phyloP scores from a whole-genome alignment of 2,329 filamentous ascomycete genomes.

The Aspergillaceae sp. region DNA sequence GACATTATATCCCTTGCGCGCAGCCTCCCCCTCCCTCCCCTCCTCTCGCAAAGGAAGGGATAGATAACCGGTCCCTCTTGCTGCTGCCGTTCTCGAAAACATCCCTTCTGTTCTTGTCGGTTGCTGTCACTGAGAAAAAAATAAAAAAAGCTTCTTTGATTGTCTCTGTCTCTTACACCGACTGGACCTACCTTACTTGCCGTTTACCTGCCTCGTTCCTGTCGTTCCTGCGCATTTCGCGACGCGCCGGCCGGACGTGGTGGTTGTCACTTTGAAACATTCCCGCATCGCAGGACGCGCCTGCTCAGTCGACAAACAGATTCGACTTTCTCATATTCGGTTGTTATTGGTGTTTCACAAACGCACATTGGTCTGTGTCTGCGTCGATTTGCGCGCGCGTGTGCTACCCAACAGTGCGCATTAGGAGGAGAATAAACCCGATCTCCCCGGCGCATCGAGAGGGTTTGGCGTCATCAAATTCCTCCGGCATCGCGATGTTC shows the following conservation, averaged over 20 bases:
- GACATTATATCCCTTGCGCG: conserved; percentile 13
- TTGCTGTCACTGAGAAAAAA: neutral
- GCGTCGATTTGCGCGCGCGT: neutral
- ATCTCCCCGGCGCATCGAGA: neutral
- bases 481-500: neutral
- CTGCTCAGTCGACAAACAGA: neutral
- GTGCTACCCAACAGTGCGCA: neutral
- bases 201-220: conserved; percentile 8
- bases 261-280: conserved; percentile 24
- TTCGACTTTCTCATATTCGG: no score
- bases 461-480: neutral
- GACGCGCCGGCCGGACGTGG: conserved; percentile 16
- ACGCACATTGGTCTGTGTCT: neutral
- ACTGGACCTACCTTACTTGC: neutral
- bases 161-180: neutral
- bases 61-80: neutral
- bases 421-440: neutral
- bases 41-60: neutral
- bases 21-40: conserved; percentile 3
- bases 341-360: neutral
- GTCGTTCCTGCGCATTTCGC: conserved; percentile 15
- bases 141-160: neutral
- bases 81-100: neutral
- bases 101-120: neutral
- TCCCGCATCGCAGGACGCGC: conserved; percentile 6